A percentile compares a stretch with the other conserved stretches of the same genome.
phyloP scores from a whole-genome alignment of 192 early-diverging fungal species.

The Backusella australiensis region DNA sequence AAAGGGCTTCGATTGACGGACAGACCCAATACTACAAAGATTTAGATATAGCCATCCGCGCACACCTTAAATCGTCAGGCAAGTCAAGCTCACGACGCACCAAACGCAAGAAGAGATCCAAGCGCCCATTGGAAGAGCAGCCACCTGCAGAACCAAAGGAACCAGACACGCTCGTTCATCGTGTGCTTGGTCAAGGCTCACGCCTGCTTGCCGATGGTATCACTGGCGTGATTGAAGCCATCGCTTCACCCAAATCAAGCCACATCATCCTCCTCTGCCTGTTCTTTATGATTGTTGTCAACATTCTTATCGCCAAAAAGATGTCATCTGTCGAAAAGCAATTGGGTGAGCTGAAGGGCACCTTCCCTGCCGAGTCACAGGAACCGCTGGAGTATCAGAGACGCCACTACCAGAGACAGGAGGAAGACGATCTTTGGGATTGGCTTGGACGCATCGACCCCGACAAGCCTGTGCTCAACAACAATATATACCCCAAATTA shows the following conservation, averaged over 20 bases:
- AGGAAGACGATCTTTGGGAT: slow-evolving; percentile 14
- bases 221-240: not conserved
- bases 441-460: slow-evolving; percentile 11
- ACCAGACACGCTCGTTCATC: not conserved
- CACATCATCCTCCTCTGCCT: slow-evolving; percentile 5
- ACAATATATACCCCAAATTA: not conserved
- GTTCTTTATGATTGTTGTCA: slow-evolving; percentile 12
- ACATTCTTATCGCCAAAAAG: slow-evolving; percentile 10
- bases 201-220: not conserved
- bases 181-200: not conserved
- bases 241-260: not conserved
- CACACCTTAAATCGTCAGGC: slow-evolving; percentile 34
- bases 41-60: slow-evolving; percentile 34
- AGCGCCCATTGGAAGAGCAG: not conserved
- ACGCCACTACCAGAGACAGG: not conserved
- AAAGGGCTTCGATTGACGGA: slow-evolving; percentile 49
- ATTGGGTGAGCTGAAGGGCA: not conserved
- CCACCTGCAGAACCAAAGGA: not conserved
- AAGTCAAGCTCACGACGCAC: not conserved
- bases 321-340: slow-evolving; percentile 10
- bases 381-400: not conserved
- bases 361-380: not conserved
- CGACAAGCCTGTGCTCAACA: not conserved
- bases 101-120: slow-evolving; percentile 5
- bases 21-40: slow-evolving; percentile 43